Evolutionary conservation across 139 green algal genomes (phyloP).

Genomic region (Coccomyxa sp.): DNA sequence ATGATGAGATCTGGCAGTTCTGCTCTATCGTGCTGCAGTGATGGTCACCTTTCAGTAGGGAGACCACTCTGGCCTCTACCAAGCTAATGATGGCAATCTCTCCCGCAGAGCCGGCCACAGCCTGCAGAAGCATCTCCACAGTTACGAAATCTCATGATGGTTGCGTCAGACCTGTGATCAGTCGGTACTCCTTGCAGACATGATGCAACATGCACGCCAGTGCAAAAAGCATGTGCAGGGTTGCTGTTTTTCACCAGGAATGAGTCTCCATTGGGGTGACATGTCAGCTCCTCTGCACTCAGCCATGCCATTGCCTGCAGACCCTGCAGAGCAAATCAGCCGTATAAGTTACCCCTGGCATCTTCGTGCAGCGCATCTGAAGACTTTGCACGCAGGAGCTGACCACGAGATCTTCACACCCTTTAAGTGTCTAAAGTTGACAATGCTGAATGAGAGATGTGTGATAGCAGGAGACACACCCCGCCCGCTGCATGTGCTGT

Average conservation of each 20-base stretch:
- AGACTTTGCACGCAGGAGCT: too few species aligned
- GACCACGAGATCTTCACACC: background rate
- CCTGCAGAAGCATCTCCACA: constrained; percentile 30
- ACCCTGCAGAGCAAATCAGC: constrained; percentile 27
- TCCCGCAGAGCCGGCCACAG: constrained; percentile 43
- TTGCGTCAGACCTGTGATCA: background rate
- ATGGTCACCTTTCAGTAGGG: constrained; percentile 32
- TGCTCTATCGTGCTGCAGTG: too few species aligned
- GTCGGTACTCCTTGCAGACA: too few species aligned
- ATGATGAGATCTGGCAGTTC: too few species aligned
- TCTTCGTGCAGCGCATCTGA: too few species aligned
- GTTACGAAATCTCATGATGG: background rate
- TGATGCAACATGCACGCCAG: background rate
- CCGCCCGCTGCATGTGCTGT: constrained; percentile 36
- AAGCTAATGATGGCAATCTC: constrained; percentile 65
- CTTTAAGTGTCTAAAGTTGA: too few species aligned
- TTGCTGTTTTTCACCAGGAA: constrained; percentile 35
- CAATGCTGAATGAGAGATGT: background rate
- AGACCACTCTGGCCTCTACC: constrained; percentile 40
- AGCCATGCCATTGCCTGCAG: constrained; percentile 44
- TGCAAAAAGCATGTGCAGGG: background rate
- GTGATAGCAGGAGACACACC: constrained; percentile 7
- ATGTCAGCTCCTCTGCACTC: constrained; percentile 5
- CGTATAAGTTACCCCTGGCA: background rate
- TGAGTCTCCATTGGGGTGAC: constrained; percentile 50